Percentiles rank a stretch among this genome's conserved stretches.
phyloP scores from a whole-genome alignment of 1,284 basidiomycete genomes.

The Ustilago trichophora region DNA sequence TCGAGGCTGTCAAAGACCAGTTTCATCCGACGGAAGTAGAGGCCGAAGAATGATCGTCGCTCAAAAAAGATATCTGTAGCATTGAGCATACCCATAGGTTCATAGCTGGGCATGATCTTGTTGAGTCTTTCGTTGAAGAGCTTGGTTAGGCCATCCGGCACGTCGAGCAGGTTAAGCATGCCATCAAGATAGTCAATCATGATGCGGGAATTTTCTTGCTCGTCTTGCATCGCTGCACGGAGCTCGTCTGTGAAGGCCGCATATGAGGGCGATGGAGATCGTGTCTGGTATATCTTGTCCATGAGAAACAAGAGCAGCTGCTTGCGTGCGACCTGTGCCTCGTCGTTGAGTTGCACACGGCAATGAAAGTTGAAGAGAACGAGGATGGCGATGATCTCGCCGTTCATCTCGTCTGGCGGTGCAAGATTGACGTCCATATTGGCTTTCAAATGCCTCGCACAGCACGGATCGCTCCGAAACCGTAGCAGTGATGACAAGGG shows the following conservation, averaged over 20 bases:
- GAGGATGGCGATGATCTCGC: slow-evolving; percentile 44
- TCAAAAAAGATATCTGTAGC: slow-evolving; percentile 38
- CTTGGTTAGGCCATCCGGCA: slow-evolving; percentile 42
- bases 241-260: slow-evolving; percentile 22
- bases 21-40: slow-evolving; percentile 41
- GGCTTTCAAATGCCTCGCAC: too few species aligned
- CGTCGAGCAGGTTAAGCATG: slow-evolving; percentile 37
- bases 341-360: slow-evolving; percentile 33
- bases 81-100: slow-evolving; percentile 33
- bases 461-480: too few species aligned
- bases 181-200: slow-evolving; percentile 34
- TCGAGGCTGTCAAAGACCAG: slow-evolving; percentile 46
- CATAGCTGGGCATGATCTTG: slow-evolving; percentile 38
- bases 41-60: slow-evolving; percentile 46
- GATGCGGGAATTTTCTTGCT: slow-evolving; percentile 26
- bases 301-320: slow-evolving; percentile 36
- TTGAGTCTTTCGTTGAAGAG: slow-evolving; percentile 46
- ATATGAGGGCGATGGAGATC: slow-evolving; percentile 11
- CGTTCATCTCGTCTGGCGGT: slow-evolving; percentile 41
- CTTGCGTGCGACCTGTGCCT: slow-evolving; percentile 29
- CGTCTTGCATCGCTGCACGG: slow-evolving; percentile 7
- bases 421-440: slow-evolving; percentile 15
- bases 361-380: slow-evolving; percentile 50
- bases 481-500: too few species aligned
- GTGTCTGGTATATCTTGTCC: slow-evolving; percentile 43